phyloP scores from a whole-genome alignment of 2,329 filamentous ascomycete genomes.

The Alternaria dauci region DNA sequence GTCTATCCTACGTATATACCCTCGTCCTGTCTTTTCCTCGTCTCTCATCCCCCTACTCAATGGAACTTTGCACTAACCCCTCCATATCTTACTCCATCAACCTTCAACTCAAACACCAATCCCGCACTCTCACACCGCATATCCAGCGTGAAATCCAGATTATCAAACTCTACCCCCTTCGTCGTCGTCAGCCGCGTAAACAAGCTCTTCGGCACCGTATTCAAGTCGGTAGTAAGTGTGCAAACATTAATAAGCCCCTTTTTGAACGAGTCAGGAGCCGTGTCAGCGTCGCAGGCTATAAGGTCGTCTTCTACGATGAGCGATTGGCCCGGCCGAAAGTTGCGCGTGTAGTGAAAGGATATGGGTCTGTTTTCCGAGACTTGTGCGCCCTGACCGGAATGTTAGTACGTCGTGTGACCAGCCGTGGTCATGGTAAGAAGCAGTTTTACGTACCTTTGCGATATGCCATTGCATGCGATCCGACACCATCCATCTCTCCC shows the following conservation, averaged over 20 bases:
- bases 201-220: conserved; percentile 74
- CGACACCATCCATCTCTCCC: conserved; percentile 84
- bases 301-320: conserved; percentile 81
- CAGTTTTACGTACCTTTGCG: conserved; percentile 64
- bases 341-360: conserved; percentile 85
- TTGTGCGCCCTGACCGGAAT: conserved; percentile 67
- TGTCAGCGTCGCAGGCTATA: conserved; percentile 76
- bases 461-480: conserved; percentile 90
- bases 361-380: conserved; percentile 77
- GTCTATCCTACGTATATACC: background rate
- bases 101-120: conserved; percentile 78
- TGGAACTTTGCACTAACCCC: conserved; percentile 81
- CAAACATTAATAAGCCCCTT: conserved; percentile 73
- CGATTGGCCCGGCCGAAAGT: conserved; percentile 80
- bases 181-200: conserved; percentile 82
- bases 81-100: conserved; percentile 79
- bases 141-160: conserved; percentile 81
- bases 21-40: background rate
- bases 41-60: conserved; percentile 47
- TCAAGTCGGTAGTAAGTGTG: conserved; percentile 81
- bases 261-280: conserved; percentile 64
- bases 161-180: conserved; percentile 81
- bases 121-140: conserved; percentile 84
- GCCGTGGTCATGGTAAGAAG: background rate
- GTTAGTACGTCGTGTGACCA: conserved; percentile 13